These are phyloP conservation scores for Chamaecrista fasciculata DNA, from an alignment of 306 rosid genomes.

Conservation along the genomic window DNA sequence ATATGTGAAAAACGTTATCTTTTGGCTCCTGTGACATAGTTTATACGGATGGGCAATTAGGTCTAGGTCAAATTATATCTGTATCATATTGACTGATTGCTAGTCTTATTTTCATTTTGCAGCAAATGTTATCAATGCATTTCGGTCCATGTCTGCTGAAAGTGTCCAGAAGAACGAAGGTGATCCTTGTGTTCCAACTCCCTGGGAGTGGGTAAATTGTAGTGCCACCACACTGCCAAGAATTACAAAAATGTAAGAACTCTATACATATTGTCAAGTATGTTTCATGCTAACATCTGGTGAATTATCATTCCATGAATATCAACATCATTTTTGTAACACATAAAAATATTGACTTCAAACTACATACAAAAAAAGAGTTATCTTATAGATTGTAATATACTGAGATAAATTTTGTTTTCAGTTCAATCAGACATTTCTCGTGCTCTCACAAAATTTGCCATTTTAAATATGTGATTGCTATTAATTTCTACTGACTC, in stretches of 20 bases:
- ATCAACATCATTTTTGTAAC: neutral
- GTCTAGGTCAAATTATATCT: neutral
- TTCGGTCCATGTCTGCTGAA: conserved; percentile 52
- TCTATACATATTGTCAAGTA: conserved; percentile 16
- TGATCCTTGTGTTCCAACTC: conserved; percentile 88
- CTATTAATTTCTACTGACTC: conserved; percentile 8
- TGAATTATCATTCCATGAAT: conserved; percentile 19
- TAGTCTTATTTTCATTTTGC: conserved; percentile 37
- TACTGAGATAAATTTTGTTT: neutral
- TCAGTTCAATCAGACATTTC: conserved; percentile 8
- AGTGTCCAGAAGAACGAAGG: conserved; percentile 56
- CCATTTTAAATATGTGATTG: conserved; percentile 10
- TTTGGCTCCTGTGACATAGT: conserved; percentile 3
- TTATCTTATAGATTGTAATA: neutral
- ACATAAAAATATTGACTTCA: conserved; percentile 11
- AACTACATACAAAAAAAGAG: neutral
- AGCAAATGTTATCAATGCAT: conserved; percentile 53
- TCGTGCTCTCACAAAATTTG: conserved; percentile 1
- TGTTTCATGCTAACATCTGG: conserved; percentile 16
- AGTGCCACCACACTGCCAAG: conserved; percentile 56
- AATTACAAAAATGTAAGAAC: conserved; percentile 69
- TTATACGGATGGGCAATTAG: neutral
- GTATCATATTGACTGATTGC: conserved; percentile 25
- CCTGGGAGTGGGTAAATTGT: conserved; percentile 88
- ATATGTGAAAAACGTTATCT: neutral